Conservation (phyloP, 805 yeast genomes). For the Yarrowia sp. region DNA sequence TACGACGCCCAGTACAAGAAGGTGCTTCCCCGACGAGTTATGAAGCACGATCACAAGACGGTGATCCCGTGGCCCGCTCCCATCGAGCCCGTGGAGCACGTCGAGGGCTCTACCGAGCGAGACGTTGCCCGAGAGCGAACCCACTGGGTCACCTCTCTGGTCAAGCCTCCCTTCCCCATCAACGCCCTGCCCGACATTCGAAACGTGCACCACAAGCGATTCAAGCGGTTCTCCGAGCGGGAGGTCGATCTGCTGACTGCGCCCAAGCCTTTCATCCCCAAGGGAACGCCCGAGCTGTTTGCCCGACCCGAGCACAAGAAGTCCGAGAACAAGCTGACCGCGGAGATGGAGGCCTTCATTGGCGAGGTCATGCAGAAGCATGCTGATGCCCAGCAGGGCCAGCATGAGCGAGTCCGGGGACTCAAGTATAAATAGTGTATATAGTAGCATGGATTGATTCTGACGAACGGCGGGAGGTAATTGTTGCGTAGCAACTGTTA, state of each 20-base stretch:
- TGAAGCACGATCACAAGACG: slow-evolving; percentile 58
- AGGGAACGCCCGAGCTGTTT: slow-evolving; percentile 45
- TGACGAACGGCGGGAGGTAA: no score
- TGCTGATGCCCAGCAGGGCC: slow-evolving; percentile 20
- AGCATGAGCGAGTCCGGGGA: slow-evolving; percentile 13
- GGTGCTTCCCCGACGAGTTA: slow-evolving; percentile 75
- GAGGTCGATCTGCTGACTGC: slow-evolving; percentile 63
- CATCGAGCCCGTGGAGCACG: slow-evolving; percentile 49
- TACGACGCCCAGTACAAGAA: slow-evolving; percentile 71
- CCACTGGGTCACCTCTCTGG: slow-evolving; percentile 64
- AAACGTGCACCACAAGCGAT: slow-evolving; percentile 68
- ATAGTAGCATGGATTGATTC: slow-evolving; percentile 17
- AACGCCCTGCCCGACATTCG: slow-evolving; percentile 87
- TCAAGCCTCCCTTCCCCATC: slow-evolving; percentile 74
- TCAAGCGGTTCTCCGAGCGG: slow-evolving; percentile 59
- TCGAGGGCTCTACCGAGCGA: slow-evolving; percentile 33
- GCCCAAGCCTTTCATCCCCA: slow-evolving; percentile 75
- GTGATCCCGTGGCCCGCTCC: slow-evolving; percentile 91
- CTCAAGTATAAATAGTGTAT: slow-evolving; percentile 26
- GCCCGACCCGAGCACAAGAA: slow-evolving; percentile 36
- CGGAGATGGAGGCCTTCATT: slow-evolving; percentile 55
- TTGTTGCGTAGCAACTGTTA: no score
- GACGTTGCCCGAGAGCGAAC: slow-evolving; percentile 67
- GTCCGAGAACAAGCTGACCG: slow-evolving; percentile 44
- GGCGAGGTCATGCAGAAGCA: slow-evolving; percentile 38